These are phyloP conservation scores for Hyphopichia wangnamkhiaoensis DNA, from an alignment of 1,139 yeast genomes.

Conservation along the genomic window DNA sequence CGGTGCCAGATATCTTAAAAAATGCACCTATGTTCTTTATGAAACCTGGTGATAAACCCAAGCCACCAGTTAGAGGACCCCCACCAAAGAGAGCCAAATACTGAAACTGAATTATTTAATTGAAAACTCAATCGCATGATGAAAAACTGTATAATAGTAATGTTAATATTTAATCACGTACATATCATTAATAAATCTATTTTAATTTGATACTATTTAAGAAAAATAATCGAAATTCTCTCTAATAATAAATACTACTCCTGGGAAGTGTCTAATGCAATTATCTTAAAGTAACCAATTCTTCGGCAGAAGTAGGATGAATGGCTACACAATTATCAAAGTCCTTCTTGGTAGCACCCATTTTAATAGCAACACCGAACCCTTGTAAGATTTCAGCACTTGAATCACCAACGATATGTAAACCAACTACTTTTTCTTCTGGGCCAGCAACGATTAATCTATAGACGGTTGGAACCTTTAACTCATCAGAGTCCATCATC, in stretches of 20 bases:
- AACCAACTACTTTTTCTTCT: constrained; percentile 91
- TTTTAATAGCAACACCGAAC: constrained; percentile 93
- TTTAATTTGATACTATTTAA: not conserved
- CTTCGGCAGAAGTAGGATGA: constrained; percentile 98
- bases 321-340: constrained; percentile 96
- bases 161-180: too few relatives aligned
- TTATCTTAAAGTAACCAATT: constrained; percentile 82
- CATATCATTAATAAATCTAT: not conserved
- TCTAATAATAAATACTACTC: not conserved
- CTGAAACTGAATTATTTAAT: constrained; percentile 4
- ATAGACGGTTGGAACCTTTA: constrained; percentile 86
- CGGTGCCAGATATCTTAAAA: constrained; percentile 83
- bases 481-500: constrained; percentile 61
- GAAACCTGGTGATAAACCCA: constrained; percentile 65
- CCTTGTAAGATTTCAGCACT: constrained; percentile 96
- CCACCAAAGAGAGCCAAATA: constrained; percentile 32
- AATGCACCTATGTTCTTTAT: constrained; percentile 83
- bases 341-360: constrained; percentile 97
- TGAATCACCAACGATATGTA: constrained; percentile 88
- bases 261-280: not conserved
- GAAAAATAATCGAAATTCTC: not conserved
- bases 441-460: constrained; percentile 76
- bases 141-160: not conserved
- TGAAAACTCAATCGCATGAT: not conserved
- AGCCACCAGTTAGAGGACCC: constrained; percentile 73